Percentiles rank a stretch among this genome's conserved stretches.
phyloP scores from a whole-genome alignment of 352 stramenopile genomes.

The Globisporangium emineosum region DNA sequence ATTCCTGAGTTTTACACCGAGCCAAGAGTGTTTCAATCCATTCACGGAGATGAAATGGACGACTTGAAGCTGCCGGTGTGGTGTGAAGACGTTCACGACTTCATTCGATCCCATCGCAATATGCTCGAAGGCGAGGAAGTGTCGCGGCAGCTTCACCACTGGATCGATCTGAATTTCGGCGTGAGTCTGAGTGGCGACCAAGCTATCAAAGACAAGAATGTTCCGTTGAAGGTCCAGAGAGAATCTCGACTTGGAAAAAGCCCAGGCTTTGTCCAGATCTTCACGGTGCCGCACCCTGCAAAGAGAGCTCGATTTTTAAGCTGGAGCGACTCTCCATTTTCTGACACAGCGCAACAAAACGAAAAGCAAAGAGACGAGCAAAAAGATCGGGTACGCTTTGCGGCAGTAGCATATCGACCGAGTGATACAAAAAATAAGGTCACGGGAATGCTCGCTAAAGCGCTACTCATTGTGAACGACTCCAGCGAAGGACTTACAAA shows the following conservation, averaged over 20 bases:
- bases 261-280: constrained; percentile 77
- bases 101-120: constrained; percentile 87
- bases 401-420: constrained; percentile 6
- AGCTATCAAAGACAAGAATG: constrained; percentile 89
- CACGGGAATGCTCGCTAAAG: constrained; percentile 17
- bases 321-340: neutral
- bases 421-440: constrained; percentile 20
- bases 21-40: constrained; percentile 77
- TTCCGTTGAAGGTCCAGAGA: constrained; percentile 63
- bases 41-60: constrained; percentile 69
- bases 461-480: constrained; percentile 16
- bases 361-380: neutral
- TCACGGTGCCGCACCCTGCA: constrained; percentile 36
- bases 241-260: constrained; percentile 41
- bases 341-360: neutral
- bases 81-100: constrained; percentile 60
- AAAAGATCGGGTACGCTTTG: constrained; percentile 11
- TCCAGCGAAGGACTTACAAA: constrained; percentile 3
- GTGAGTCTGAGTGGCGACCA: constrained; percentile 69
- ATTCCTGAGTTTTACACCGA: constrained; percentile 95
- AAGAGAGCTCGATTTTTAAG: neutral
- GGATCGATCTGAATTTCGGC: constrained; percentile 98
- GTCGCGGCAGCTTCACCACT: constrained; percentile 84
- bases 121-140: constrained; percentile 92
- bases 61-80: constrained; percentile 76